These are phyloP conservation scores for Apophysomyces trapeziformis DNA, from an alignment of 371 early-diverging fungal genomes.

Conservation along the genomic window DNA sequence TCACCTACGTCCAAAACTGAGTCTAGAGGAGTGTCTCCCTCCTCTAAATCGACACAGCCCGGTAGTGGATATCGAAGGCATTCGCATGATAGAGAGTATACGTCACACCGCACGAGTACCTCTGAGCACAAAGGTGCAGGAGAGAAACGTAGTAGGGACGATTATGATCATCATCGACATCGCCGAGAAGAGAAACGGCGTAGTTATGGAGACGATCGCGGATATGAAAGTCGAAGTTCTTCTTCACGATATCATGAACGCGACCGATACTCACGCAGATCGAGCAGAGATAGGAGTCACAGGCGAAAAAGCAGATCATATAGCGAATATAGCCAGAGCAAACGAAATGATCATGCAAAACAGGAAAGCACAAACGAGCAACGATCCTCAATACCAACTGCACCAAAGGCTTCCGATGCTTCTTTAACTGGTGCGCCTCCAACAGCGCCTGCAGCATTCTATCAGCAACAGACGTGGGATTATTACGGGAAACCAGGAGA, in stretches of 20 bases:
- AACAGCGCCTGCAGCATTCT: constrained; percentile 29
- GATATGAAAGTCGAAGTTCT: constrained; percentile 3
- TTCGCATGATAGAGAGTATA: neutral
- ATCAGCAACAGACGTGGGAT: constrained; percentile 28
- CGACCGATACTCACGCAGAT: constrained; percentile 14
- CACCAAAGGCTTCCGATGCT: neutral
- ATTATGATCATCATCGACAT: constrained; percentile 21
- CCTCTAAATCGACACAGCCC: neutral
- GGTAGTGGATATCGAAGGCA: constrained; percentile 5
- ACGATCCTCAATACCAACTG: constrained; percentile 1
- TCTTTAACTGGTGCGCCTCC: constrained; percentile 20
- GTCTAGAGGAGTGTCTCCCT: constrained; percentile 3
- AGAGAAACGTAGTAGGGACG: constrained; percentile 24
- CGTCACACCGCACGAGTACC: neutral
- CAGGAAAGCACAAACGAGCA: constrained; percentile 8
- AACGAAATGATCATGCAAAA: constrained; percentile 8
- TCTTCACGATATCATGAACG: constrained; percentile 10
- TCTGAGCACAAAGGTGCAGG: constrained; percentile 12
- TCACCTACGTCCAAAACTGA: constrained; percentile 9
- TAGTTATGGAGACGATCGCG: constrained; percentile 19
- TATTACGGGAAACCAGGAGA: constrained; percentile 21
- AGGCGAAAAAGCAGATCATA: constrained; percentile 14
- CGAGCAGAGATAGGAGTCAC: constrained; percentile 21
- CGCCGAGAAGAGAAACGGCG: constrained; percentile 20
- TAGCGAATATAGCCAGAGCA: constrained; percentile 4